Conservation (phyloP, 2,329 filamentous ascomycete genomes). For the Sporothrix schenckii region DNA sequence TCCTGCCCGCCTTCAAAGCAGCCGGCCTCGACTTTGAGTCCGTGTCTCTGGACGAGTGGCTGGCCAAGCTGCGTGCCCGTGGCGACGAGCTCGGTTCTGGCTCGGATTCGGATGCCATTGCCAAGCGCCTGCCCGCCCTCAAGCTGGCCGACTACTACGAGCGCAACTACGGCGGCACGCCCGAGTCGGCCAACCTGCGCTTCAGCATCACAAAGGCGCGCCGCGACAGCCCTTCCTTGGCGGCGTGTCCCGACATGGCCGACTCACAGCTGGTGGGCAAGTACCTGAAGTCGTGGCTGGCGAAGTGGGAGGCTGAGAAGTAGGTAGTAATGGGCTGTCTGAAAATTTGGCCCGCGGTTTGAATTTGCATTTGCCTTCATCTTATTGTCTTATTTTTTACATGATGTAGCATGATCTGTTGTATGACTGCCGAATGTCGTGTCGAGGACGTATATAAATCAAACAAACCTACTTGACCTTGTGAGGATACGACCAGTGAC, state of each 20-base stretch:
- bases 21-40: constrained; percentile 52
- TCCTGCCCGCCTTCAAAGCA: constrained; percentile 52
- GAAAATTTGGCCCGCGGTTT: background rate
- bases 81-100: constrained; percentile 26
- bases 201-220: constrained; percentile 30
- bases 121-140: constrained; percentile 31
- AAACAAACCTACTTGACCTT: no score
- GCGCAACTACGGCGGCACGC: constrained; percentile 22
- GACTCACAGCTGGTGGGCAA: constrained; percentile 31
- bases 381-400: no score
- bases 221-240: constrained; percentile 31
- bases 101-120: constrained; percentile 21
- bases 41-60: constrained; percentile 50
- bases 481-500: background rate
- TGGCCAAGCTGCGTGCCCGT: constrained; percentile 24
- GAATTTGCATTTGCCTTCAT: background rate
- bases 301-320: constrained; percentile 17
- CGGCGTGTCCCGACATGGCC: constrained; percentile 29
- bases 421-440: no score
- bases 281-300: constrained; percentile 34
- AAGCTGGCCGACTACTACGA: constrained; percentile 35
- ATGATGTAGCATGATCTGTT: no score
- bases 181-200: constrained; percentile 24
- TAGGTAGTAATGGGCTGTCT: background rate
- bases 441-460: no score